Base-by-base conservation (phyloP, 2,329 filamentous ascomycete genomes). In the Diplocarpon mali region DNA sequence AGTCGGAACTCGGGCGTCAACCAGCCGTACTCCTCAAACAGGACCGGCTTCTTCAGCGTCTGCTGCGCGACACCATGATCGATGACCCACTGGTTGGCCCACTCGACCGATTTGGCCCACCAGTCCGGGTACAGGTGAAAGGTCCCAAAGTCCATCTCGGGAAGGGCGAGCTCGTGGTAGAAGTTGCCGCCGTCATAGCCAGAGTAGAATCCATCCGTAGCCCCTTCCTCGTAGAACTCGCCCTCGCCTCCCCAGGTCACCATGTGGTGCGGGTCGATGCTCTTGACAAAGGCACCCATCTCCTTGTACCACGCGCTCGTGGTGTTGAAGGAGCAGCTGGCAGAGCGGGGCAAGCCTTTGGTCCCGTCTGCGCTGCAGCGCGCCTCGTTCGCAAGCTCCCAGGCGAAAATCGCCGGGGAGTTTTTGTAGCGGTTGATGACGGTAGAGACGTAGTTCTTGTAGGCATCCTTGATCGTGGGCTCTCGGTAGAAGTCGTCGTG, bases 301-400 rank as follows among this genome's bases (percentile, higher is more conserved):
- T 44, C 42, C 3, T 28, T n/a, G 11, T 39, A 39, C 42, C 42
- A 44, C 16, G 30, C 24, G 16, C 35, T 36, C 42, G 39, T 44
- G 28, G 39, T 32, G 1, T 28, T 29, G 17, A 34, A 44, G 7
- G 42, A 39, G 42, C 42, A 44, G 17, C 39, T 44, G 7, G 42
- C 35, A 5, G 35, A 38, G 13, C 42, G 30, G n/a, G 42, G 42
- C 2, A 44, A 29, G 30, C 39, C 39, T 4, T 36, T 15, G 10
- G 27, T 24, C 11, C 35, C 35, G 14, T 44, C 42, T 1, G 42
- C 42, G 6, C 27, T 32, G 44, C 37, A 40, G 49, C 45, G 29
- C 27, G 45, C 40, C 31, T 75, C 71, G 56, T 75, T 75, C 49
- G 65, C 66, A 8, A 76, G 64, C 54, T 76, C 71, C 73, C 72